These are phyloP conservation scores for Linanthus parryae DNA, from an alignment of 148 eudicot genomes.

Conservation along the genomic window DNA sequence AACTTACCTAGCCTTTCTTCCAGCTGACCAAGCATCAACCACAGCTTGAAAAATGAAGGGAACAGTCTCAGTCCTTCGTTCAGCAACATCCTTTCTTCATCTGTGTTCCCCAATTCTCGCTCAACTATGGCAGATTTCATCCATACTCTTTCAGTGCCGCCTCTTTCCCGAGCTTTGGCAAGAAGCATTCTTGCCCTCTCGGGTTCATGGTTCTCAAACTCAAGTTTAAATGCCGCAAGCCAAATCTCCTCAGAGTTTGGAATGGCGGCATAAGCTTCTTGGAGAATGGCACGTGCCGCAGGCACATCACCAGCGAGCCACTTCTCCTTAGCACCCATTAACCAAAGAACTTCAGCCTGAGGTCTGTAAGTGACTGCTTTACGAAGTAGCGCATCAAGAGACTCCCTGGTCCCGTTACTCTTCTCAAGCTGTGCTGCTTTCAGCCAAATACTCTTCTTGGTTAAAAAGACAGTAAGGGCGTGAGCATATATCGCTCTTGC, in stretches of 20 bases:
- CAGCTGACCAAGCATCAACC: constrained; percentile 97
- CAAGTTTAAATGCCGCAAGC: constrained; percentile 95
- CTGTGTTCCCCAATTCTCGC: constrained; percentile 80
- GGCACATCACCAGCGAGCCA: constrained; percentile 99
- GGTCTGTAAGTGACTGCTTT: constrained; percentile 85
- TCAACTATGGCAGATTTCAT: constrained; percentile 96
- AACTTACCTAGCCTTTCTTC: constrained; percentile 55
- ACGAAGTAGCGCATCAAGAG: constrained; percentile 76
- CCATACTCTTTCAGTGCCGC: constrained; percentile 92
- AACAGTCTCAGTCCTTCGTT: constrained; percentile 73
- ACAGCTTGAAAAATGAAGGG: constrained; percentile 77
- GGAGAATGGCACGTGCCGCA: constrained; percentile 84
- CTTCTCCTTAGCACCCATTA: constrained; percentile 97
- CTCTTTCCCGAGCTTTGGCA: constrained; percentile 82
- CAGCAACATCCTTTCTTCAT: constrained; percentile 71
- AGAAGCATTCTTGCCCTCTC: constrained; percentile 90
- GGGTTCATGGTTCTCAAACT: constrained; percentile 86
- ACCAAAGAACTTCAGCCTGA: constrained; percentile 90
- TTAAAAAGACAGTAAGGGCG: constrained; percentile 73
- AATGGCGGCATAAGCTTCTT: constrained; percentile 89
- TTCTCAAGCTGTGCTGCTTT: constrained; percentile 95
- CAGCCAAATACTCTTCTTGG: constrained; percentile 94
- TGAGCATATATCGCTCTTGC: constrained; percentile 87
- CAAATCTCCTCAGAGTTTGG: constrained; percentile 94
- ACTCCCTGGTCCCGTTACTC: constrained; percentile 79